Conservation (phyloP, 257 asterid species). For the Apocynum venetum region DNA sequence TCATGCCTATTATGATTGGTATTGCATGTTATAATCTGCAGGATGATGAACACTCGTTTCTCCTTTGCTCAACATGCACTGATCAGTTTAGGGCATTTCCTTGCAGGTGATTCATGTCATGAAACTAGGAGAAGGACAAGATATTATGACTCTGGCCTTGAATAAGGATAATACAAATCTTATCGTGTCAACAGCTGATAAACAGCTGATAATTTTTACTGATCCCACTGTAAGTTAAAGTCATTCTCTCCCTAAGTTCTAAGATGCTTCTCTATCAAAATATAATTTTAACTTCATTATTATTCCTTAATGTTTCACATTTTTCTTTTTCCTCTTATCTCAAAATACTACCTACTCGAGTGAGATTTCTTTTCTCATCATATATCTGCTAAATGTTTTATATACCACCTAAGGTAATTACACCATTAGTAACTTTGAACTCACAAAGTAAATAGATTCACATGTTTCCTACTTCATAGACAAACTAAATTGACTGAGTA, state of each 20-base stretch:
- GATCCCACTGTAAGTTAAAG: constrained; percentile 89
- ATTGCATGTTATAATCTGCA: neutral
- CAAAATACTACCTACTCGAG: neutral
- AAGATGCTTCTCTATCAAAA: constrained; percentile 1
- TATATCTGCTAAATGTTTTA: neutral
- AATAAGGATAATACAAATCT: constrained; percentile 82
- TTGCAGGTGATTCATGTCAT: constrained; percentile 64
- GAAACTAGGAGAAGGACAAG: constrained; percentile 77
- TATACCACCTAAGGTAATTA: neutral
- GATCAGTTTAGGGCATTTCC: neutral
- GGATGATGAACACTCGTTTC: neutral
- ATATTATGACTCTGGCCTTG: constrained; percentile 65
- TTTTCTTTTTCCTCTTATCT: neutral
- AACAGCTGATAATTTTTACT: constrained; percentile 74
- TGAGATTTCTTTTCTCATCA: neutral
- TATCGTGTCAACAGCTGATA: constrained; percentile 84
- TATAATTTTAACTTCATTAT: neutral
- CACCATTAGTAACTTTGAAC: neutral
- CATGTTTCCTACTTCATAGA: neutral
- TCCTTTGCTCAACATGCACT: neutral
- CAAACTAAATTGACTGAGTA: neutral
- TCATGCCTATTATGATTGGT: no score
- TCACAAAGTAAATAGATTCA: neutral
- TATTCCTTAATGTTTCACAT: neutral
- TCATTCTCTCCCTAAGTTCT: constrained; percentile 3